A percentile compares a stretch with the other conserved stretches of the same genome.
These are phyloP conservation scores for Nemania diffusa DNA, from an alignment of 2,329 filamentous ascomycete species.

Conservation along the genomic window DNA sequence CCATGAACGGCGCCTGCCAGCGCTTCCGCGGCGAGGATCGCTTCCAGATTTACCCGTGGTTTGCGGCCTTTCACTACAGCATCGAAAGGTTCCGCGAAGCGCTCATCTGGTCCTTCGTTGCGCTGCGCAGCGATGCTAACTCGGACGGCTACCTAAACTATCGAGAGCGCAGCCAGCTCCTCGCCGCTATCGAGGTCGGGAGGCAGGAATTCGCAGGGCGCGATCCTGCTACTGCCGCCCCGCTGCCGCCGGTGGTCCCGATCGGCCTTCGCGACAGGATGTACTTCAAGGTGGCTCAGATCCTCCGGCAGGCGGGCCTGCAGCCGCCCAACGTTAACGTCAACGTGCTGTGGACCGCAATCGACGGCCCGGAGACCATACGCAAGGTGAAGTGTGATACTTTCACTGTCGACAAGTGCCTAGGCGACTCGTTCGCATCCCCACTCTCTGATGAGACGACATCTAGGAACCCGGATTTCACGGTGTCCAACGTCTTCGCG, in stretches of 20 bases:
- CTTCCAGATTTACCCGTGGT: slow-evolving; percentile 58
- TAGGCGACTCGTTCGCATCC: slow-evolving; percentile 55
- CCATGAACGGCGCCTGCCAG: slow-evolving; percentile 53
- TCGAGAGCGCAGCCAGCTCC: slow-evolving; percentile 52
- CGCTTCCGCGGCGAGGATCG: slow-evolving; percentile 55
- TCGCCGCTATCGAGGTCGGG: slow-evolving; percentile 52
- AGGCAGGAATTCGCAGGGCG: slow-evolving; percentile 39
- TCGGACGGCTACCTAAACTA: slow-evolving; percentile 54
- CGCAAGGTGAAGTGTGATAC: slow-evolving; percentile 54
- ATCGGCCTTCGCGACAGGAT: slow-evolving; percentile 50
- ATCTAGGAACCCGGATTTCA: slow-evolving; percentile 52
- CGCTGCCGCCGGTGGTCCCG: slow-evolving; percentile 48
- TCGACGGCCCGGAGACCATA: slow-evolving; percentile 55
- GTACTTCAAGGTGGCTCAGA: slow-evolving; percentile 52
- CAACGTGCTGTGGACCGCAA: slow-evolving; percentile 55
- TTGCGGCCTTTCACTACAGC: slow-evolving; percentile 55
- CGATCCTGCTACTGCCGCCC: slow-evolving; percentile 40
- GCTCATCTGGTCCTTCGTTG: slow-evolving; percentile 56
- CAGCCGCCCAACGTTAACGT: slow-evolving; percentile 54
- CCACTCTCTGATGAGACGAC: slow-evolving; percentile 49
- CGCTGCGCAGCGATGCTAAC: slow-evolving; percentile 52
- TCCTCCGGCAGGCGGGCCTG: slow-evolving; percentile 52
- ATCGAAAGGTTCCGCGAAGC: slow-evolving; percentile 57
- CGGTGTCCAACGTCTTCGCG: slow-evolving; percentile 53
- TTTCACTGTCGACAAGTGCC: slow-evolving; percentile 55